Percentiles rank a stretch among this genome's conserved stretches.
Evolutionary conservation across 495 filamentous ascomycete species (phyloP).

Genomic region (Lophium mytilinum): DNA sequence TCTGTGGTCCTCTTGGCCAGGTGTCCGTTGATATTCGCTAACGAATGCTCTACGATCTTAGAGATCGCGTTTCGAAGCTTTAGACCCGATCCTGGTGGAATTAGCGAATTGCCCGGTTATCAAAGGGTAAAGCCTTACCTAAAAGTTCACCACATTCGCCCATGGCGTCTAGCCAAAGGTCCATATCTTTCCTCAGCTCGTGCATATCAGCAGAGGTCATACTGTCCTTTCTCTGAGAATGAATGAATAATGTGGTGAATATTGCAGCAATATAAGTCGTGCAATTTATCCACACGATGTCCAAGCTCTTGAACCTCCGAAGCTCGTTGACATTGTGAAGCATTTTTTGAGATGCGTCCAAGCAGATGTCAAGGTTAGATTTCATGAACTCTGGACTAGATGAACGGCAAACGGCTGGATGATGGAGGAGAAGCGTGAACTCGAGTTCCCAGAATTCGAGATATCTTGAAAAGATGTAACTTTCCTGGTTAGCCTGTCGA

Average conservation of each 20-base stretch:
- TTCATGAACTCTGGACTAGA: conserved; percentile 50
- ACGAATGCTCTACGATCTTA: conserved; percentile 18
- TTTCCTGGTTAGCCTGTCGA: conserved; percentile 42
- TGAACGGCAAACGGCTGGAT: conserved; percentile 62
- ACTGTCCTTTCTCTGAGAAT: conserved; percentile 56
- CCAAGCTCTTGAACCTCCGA: conserved; percentile 56
- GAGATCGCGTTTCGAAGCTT: conserved; percentile 16
- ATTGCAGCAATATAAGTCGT: conserved; percentile 66
- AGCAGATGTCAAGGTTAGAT: conserved; percentile 59
- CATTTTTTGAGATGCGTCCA: conserved; percentile 56
- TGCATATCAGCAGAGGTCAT: conserved; percentile 46
- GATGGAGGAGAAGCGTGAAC: conserved; percentile 49
- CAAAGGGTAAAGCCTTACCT: conserved; percentile 37
- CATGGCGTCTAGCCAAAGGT: conserved; percentile 58
- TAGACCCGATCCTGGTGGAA: conserved; percentile 33
- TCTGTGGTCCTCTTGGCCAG: conserved; percentile 17
- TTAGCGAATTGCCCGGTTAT: neutral
- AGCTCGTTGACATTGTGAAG: conserved; percentile 51
- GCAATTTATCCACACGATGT: conserved; percentile 71
- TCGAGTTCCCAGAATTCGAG: conserved; percentile 41
- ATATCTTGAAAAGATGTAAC: conserved; percentile 42
- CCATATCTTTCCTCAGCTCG: conserved; percentile 57
- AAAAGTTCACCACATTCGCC: conserved; percentile 54
- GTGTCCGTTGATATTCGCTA: conserved; percentile 17
- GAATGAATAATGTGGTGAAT: conserved; percentile 61